Evolutionary conservation across 2,329 filamentous ascomycete species (phyloP), one percentile per base, ranked within the genome.

Genomic region (Diatrype stigma): DNA sequence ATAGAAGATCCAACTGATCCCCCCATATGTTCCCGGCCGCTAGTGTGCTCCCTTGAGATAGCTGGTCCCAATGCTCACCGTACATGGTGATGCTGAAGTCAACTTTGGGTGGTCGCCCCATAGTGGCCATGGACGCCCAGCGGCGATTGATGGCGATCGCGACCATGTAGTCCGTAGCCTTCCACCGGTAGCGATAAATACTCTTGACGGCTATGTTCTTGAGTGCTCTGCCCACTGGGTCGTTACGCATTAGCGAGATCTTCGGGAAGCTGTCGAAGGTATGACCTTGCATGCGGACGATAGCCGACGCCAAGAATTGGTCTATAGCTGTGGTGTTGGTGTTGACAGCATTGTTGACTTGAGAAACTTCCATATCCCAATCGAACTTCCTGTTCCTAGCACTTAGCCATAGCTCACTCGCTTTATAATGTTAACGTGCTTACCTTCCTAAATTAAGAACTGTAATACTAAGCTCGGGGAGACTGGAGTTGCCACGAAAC

Each of bases 321-420:
- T 57, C 47, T 10, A 67, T 45, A 6, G 46, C 48, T 5, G 55
- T 51, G 2, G 65, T 63, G 26, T 30, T 30, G 5, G 63, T 38
- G 19, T 52, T 56, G 22, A 51, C 48, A 19, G 56, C 53, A 6
- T 57, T 52, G 7, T 64, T 52, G 6, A 64, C 60, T 4, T 64
- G 58, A 12, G 63, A 48, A 1, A 67, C 63, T 23, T 63, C 61
- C 2, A 75, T 45, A 3, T 63, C 63, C 73, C 73, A 75, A 52
- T 74, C 71, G 8, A 69, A 54, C 3, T 50, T 50, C 38, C 71
- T 72, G 21, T 12, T 6, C 28, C 30, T 4, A 45, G 1, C 7
- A 4, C 22, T 10, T n/a, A 40, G 30, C 38, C 11, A 32, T 46
- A 34, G 6, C 26, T 22, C 45, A 19, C 2, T 34, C 23, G n/a